Evolutionary conservation across 2,329 filamentous ascomycete genomes (phyloP), one percentile per base, ranked within the genome.

Genomic region (Pleoardoris graminearum): DNA sequence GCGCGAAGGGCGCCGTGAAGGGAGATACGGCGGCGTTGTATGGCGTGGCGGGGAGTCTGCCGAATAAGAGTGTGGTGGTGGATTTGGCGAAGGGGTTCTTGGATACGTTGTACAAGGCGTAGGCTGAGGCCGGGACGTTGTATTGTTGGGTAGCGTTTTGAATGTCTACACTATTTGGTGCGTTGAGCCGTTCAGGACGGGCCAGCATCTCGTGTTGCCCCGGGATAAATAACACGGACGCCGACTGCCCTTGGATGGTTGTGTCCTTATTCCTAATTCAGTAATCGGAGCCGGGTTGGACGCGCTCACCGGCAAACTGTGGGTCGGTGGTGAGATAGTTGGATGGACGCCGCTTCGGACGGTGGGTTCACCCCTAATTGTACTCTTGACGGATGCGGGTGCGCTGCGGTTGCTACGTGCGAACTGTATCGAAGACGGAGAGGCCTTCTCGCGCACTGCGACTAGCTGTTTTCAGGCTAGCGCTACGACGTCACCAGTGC

Each of bases 11-110:
- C 5, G 85, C 71, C 3, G 76, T 84, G 21, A 82, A 85, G 63
- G 90, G 90, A 1, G 90, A 96, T 71, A 86, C 90, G 12, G 90
- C 91, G 1, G 92, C 92, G 4, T 77, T 99, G 57, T 99, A 99
- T 75, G 94, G 94, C 49, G 92, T 99, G 51, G 94, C 94, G 0
- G 94, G 94, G 5, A 95, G 90, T 67, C 76, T 99, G 73, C 94
- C 94, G 1, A 95, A 99, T 72, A 97, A 97, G 83, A 91, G 89
- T 62, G 87, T 99, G 29, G 91, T 99, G 27, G 90, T 90, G 60
- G 90, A 96, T 65, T 76, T 99, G 69, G 93, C 92, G 1, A 90
- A 82, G 61, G 93, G 91, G 0, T 99, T 97, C 75, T 79, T 97
- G 69, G 92, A 97, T 76, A 87, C 94, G 47, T 72, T 97, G 74